Evolutionary conservation across 345 rosid genomes (phyloP).

Genomic region (Punica granatum): DNA sequence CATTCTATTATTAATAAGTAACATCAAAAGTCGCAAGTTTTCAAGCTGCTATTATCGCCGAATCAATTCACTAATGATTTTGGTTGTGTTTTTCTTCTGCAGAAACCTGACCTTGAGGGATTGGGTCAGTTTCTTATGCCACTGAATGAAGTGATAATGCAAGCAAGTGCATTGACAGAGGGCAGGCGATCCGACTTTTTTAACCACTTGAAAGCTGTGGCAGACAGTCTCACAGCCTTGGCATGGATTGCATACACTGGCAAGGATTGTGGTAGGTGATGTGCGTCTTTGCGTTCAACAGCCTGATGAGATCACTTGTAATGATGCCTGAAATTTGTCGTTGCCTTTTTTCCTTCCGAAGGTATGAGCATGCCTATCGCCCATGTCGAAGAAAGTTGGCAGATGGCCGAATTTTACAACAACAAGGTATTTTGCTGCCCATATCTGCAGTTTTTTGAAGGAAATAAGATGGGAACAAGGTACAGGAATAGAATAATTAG

Average conservation of each 20-base stretch:
- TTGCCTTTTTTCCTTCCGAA: slow-evolving; percentile 19
- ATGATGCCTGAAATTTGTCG: background rate
- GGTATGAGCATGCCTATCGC: slow-evolving; percentile 99
- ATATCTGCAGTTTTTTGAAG: background rate
- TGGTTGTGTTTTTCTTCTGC: slow-evolving; percentile 10
- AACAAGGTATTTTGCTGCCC: slow-evolving; percentile 57
- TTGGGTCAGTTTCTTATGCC: slow-evolving; percentile 79
- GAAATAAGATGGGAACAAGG: too few relatives aligned
- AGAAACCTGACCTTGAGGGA: slow-evolving; percentile 78
- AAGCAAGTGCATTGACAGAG: slow-evolving; percentile 72
- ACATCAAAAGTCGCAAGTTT: background rate
- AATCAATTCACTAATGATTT: background rate
- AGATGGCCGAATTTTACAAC: slow-evolving; percentile 93
- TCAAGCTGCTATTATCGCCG: background rate
- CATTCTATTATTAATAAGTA: background rate
- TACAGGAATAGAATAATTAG: background rate
- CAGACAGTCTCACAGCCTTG: slow-evolving; percentile 78
- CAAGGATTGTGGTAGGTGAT: slow-evolving; percentile 75
- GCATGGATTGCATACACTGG: slow-evolving; percentile 93
- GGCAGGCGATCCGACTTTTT: slow-evolving; percentile 80
- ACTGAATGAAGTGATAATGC: slow-evolving; percentile 64
- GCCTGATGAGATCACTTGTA: background rate
- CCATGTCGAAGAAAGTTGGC: slow-evolving; percentile 99
- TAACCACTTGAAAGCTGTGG: slow-evolving; percentile 80
- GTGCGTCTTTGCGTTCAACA: background rate